phyloP scores from a whole-genome alignment of 176 grass and related monocot species.

The Cymbopogon citratus region DNA sequence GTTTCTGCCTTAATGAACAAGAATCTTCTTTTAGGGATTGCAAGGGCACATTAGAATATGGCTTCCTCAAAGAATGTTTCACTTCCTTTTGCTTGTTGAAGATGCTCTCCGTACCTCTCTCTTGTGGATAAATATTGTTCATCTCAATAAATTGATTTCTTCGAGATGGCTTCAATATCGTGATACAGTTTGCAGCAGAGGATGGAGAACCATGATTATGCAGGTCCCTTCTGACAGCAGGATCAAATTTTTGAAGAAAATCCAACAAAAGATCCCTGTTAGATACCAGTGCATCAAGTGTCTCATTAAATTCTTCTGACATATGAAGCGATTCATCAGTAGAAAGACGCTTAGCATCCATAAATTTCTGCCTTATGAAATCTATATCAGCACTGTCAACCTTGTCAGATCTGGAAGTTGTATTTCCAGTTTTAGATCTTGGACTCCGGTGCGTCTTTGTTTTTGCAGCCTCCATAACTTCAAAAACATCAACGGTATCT shows the following conservation, averaged over 20 bases:
- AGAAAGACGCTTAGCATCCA: conserved; percentile 69
- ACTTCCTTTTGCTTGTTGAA: conserved; percentile 32
- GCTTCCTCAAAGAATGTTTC: conserved; percentile 43
- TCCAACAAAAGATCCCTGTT: conserved; percentile 81
- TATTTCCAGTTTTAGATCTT: conserved; percentile 31
- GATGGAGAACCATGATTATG: conserved; percentile 55
- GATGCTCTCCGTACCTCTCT: conserved; percentile 25
- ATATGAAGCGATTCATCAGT: conserved; percentile 58
- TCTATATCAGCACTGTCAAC: conserved; percentile 45
- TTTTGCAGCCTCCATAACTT: conserved; percentile 70
- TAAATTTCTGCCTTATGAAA: conserved; percentile 72
- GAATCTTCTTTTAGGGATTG: conserved; percentile 39
- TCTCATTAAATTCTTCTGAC: conserved; percentile 75
- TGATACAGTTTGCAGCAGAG: conserved; percentile 61
- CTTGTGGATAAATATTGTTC: conserved; percentile 20
- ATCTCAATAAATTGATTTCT: conserved; percentile 27
- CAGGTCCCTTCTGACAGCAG: conserved; percentile 51
- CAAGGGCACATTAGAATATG: conserved; percentile 19
- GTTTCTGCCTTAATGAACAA: conserved; percentile 55
- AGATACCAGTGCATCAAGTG: conserved; percentile 64
- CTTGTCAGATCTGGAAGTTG: conserved; percentile 31
- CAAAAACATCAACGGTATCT: conserved; percentile 87
- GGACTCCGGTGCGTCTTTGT: conserved; percentile 47
- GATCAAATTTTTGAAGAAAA: conserved; percentile 67
- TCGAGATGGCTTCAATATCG: conserved; percentile 76